phyloP scores from a whole-genome alignment of 306 rosid species.

The Glycine tomentella region DNA sequence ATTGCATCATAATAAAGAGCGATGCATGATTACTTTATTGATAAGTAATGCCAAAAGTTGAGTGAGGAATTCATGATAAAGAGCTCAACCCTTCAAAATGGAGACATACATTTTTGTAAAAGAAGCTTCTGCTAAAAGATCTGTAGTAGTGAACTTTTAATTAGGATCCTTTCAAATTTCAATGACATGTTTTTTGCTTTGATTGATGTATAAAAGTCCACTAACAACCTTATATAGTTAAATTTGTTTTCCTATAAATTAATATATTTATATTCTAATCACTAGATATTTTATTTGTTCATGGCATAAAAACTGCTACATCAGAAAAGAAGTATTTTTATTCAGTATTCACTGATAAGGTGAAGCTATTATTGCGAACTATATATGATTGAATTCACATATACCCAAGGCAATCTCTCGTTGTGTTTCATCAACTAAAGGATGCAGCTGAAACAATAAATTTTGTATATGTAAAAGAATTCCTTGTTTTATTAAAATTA shows the following conservation, averaged over 20 bases:
- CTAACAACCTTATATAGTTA: slow-evolving; percentile 3
- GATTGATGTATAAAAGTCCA: slow-evolving; percentile 6
- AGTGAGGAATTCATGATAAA: slow-evolving; percentile 46
- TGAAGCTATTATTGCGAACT: not conserved
- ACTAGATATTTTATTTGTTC: not conserved
- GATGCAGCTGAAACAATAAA: not conserved
- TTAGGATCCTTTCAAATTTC: not conserved
- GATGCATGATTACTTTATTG: slow-evolving; percentile 43
- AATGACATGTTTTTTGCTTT: slow-evolving; percentile 24
- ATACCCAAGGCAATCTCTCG: not conserved
- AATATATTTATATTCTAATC: not conserved
- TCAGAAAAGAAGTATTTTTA: not conserved
- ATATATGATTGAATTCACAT: not conserved
- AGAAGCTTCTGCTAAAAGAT: slow-evolving; percentile 47
- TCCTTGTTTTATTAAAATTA: not conserved
- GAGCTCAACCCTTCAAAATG: slow-evolving; percentile 50
- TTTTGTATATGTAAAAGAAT: not conserved
- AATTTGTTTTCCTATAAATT: slow-evolving; percentile 12
- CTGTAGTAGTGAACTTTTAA: slow-evolving; percentile 8
- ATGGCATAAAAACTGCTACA: not conserved
- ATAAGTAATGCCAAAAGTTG: slow-evolving; percentile 45
- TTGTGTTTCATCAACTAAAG: not conserved
- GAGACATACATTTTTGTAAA: slow-evolving; percentile 17
- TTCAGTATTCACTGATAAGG: not conserved
- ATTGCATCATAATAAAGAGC: slow-evolving; percentile 36